Evolutionary conservation across 495 filamentous ascomycete species (phyloP).

Genomic region (Opeltia flavorubescens): DNA sequence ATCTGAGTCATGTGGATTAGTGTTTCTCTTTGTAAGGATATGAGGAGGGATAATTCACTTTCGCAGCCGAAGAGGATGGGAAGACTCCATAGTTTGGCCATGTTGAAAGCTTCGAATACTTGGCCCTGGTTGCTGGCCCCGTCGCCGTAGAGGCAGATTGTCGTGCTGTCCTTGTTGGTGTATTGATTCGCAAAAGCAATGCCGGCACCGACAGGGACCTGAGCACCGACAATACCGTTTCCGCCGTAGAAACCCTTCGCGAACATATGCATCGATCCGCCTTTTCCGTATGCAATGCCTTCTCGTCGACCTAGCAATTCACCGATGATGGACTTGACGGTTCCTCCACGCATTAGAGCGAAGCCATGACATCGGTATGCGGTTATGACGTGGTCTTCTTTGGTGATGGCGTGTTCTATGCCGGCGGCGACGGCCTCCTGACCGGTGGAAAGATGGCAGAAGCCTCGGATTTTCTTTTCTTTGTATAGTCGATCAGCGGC

Average conservation of each 20-base stretch:
- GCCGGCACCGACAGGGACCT: conserved; percentile 94
- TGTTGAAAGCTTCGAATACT: conserved; percentile 99
- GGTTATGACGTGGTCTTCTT: conserved; percentile 87
- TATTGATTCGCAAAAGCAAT: conserved; percentile 97
- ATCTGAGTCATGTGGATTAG: conserved; percentile 38
- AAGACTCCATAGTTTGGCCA: conserved; percentile 98
- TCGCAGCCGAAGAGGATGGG: conserved; percentile 94
- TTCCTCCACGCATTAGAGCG: conserved; percentile 88
- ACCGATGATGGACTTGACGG: conserved; percentile 86
- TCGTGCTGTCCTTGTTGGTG: conserved; percentile 66
- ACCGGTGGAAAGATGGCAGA: conserved; percentile 95
- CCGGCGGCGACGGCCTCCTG: conserved; percentile 96
- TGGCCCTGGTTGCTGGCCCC: conserved; percentile 97
- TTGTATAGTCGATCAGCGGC: conserved; percentile 95
- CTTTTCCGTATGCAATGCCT: conserved; percentile 97
- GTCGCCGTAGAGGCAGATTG: conserved; percentile 87
- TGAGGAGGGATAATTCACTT: conserved; percentile 42
- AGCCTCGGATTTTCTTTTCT: conserved; percentile 98
- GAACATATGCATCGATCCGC: conserved; percentile 99
- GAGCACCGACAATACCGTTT: conserved; percentile 97
- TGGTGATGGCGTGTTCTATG: conserved; percentile 89
- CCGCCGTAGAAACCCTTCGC: conserved; percentile 94
- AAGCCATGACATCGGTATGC: conserved; percentile 98
- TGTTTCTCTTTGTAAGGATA: background rate
- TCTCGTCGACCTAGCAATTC: conserved; percentile 89